A percentile compares a stretch with the other conserved stretches of the same genome.
These are phyloP conservation scores for Orbilia javanica DNA, from an alignment of 2,329 filamentous ascomycete species.

Conservation along the genomic window DNA sequence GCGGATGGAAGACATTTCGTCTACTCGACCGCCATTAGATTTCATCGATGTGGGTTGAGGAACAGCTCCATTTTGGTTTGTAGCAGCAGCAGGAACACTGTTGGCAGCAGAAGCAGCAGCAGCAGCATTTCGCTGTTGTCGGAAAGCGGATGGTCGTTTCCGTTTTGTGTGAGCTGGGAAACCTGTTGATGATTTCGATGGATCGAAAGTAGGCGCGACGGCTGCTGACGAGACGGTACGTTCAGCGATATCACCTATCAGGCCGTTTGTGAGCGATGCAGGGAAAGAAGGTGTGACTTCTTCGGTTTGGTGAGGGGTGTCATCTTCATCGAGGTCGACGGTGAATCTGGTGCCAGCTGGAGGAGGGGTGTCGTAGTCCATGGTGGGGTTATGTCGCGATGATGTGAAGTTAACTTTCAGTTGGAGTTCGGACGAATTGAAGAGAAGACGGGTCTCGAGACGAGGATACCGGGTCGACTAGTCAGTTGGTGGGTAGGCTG, in stretches of 20 bases:
- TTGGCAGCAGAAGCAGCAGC: constrained; percentile 60
- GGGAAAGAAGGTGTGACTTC: not conserved
- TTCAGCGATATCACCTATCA: constrained; percentile 48
- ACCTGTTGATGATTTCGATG: constrained; percentile 67
- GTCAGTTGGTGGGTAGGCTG: not conserved
- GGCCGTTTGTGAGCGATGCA: constrained; percentile 11
- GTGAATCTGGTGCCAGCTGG: constrained; percentile 52
- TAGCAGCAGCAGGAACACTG: constrained; percentile 47
- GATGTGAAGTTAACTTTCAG: not conserved
- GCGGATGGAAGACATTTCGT: constrained; percentile 80
- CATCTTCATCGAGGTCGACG: constrained; percentile 40
- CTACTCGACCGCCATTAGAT: constrained; percentile 64
- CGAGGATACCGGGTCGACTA: no score
- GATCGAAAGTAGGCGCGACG: constrained; percentile 33
- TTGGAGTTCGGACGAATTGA: not conserved
- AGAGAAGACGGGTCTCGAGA: not conserved
- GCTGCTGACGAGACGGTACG: constrained; percentile 38
- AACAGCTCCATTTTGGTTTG: constrained; percentile 57
- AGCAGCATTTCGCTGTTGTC: constrained; percentile 69
- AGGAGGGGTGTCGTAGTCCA: constrained; percentile 39
- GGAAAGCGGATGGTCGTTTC: constrained; percentile 79
- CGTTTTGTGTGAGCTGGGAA: constrained; percentile 92
- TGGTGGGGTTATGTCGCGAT: not conserved
- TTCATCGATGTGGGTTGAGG: constrained; percentile 41
- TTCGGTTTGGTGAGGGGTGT: not conserved